phyloP scores from a whole-genome alignment of 2,329 filamentous ascomycete species.

The Penicillium sp. region DNA sequence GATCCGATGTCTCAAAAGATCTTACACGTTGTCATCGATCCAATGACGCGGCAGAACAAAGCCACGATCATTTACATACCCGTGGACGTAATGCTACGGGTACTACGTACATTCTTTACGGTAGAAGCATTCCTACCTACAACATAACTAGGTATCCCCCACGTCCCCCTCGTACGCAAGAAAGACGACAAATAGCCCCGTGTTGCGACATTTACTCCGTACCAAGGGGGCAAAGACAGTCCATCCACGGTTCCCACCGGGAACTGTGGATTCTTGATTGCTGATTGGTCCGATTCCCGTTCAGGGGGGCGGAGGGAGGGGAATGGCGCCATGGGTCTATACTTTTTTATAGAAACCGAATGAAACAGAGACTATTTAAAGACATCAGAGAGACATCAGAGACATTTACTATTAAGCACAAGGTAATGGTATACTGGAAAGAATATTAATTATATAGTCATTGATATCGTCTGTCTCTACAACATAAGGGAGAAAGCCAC shows the following conservation, averaged over 20 bases:
- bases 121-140: neutral
- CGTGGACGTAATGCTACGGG: neutral
- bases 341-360: conserved; percentile 1
- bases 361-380: neutral
- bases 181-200: neutral
- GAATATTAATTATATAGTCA: too few relatives aligned
- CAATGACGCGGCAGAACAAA: conserved; percentile 1
- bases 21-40: conserved; percentile 1
- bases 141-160: neutral
- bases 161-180: neutral
- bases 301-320: conserved; percentile 10
- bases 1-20: conserved; percentile 19
- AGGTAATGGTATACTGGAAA: neutral
- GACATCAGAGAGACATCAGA: neutral
- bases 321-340: conserved; percentile 3
- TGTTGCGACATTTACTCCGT: neutral
- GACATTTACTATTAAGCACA: neutral
- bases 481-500: neutral
- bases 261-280: conserved; percentile 7
- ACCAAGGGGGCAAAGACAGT: conserved; percentile 2
- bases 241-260: conserved; percentile 14
- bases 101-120: neutral
- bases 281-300: conserved; percentile 17
- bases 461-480: too few relatives aligned
- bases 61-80: neutral